Base-by-base conservation (phyloP, 2,329 filamentous ascomycete species). In the Nannizzia gypsea region DNA sequence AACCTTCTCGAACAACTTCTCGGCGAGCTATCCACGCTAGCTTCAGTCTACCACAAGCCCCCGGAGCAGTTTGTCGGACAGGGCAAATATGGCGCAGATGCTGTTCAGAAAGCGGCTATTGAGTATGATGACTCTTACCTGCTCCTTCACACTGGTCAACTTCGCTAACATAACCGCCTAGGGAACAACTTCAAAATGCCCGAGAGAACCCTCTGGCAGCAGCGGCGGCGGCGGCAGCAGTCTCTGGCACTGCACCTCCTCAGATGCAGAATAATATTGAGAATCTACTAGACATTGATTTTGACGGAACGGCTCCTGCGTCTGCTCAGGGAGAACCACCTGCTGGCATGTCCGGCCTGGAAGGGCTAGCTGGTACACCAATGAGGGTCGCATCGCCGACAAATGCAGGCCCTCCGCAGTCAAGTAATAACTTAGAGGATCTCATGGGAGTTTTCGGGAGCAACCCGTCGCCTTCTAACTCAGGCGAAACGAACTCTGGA, bases 11-110 rank as follows among this genome's bases (percentile, higher is more conserved):
- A 99, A 63, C 86, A 90, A 72, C 84, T 99, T n/a, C 83, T 99
- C 6, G 81, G 82, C 8, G 92, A 99, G 73, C 83, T 99, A 34
- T 97, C 92, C 11, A 96, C 93, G 8, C 82, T 99, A 31, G 90
- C 93, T 6, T 97, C 92, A 1, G 93, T 99, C 22, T 99, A 99
- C 76, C 93, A 99, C 82, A 97, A 96, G 77, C 91, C 91, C 6
- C 91, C 93, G 50, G 90, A 95, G 80, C 90, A 92, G n/a, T 99
- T 99, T 74, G 87, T 99, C 61, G 93, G 93, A 66, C 90, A 95
- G 75, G 93, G 93, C 46, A 86, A 92, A 50, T 96, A 89, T 67
- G 93, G 92, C 40, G 91, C 93, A 56, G 91, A 96, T 73, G 90
- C 89, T 62, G 90, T 99, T 69, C 93, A 97, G 74, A 87, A 88